Conservation (phyloP, 2,329 filamentous ascomycete species). For the Aspergillus proliferans region DNA sequence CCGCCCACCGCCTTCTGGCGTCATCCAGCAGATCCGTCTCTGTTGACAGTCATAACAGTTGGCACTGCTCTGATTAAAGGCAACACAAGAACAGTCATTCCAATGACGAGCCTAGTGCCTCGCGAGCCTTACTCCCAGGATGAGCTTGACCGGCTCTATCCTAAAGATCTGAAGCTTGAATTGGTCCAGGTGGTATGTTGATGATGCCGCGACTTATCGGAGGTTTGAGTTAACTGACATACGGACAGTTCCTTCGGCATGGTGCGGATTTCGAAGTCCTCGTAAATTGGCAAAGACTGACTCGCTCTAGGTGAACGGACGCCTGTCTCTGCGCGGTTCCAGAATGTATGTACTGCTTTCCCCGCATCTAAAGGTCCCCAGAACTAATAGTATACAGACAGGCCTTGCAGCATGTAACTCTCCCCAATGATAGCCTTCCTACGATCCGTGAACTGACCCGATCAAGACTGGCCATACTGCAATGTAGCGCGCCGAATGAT, state of each 20-base stretch:
- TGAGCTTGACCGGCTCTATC: conserved; percentile 78
- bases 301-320: conserved; percentile 58
- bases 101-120: conserved; percentile 73
- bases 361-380: conserved; percentile 2
- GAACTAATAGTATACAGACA: conserved; percentile 33
- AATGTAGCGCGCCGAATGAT: conserved; percentile 65
- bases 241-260: conserved; percentile 59
- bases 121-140: conserved; percentile 70
- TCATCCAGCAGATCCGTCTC: neutral
- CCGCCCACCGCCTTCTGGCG: neutral
- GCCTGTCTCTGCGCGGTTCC: conserved; percentile 81
- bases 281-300: neutral
- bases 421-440: neutral
- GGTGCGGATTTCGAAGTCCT: conserved; percentile 45
- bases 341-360: conserved; percentile 50
- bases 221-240: conserved; percentile 7
- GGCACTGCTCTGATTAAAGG: conserved; percentile 1
- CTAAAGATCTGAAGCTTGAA: conserved; percentile 69
- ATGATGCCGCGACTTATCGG: neutral
- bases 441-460: conserved; percentile 13
- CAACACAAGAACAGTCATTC: neutral
- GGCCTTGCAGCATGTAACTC: conserved; percentile 44
- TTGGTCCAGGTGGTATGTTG: conserved; percentile 71
- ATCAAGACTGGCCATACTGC: conserved; percentile 81
- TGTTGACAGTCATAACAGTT: neutral